Evolutionary conservation across 331 rosid species (phyloP).

Genomic region (Telfairia occidentalis): DNA sequence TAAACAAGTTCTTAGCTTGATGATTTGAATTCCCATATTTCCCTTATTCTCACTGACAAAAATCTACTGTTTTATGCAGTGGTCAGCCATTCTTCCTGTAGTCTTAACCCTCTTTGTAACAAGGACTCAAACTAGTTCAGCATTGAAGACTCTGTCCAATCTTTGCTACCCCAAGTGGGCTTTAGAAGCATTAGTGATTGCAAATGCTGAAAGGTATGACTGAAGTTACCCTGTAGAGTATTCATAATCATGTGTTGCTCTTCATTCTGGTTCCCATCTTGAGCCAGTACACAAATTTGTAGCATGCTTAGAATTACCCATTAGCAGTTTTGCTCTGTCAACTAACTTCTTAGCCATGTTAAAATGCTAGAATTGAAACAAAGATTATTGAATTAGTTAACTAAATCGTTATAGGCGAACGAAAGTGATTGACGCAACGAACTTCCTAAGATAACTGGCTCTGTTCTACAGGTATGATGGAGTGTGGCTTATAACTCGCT

Average conservation of each 20-base stretch:
- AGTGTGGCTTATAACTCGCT: constrained; percentile 86
- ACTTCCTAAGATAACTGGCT: not conserved
- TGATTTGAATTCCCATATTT: not conserved
- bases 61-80: constrained; percentile 36
- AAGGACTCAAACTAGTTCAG: constrained; percentile 34
- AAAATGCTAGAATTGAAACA: not conserved
- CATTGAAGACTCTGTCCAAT: constrained; percentile 49
- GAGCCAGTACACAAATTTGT: not conserved
- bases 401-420: not conserved
- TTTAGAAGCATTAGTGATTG: constrained; percentile 66
- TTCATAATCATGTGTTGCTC: not conserved
- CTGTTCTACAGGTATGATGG: constrained; percentile 59
- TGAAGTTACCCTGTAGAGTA: not conserved
- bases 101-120: constrained; percentile 82
- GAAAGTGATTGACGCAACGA: not conserved
- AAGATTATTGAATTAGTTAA: not conserved
- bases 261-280: not conserved
- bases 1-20: not conserved
- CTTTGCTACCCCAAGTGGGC: constrained; percentile 91
- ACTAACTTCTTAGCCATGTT: not conserved
- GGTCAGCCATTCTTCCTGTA: constrained; percentile 91
- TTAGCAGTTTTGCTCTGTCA: not conserved
- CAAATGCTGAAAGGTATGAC: constrained; percentile 86
- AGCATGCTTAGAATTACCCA: not conserved
- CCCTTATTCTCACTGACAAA: constrained; percentile 18